Conservation (phyloP, 1,139 yeast genomes). For the Meyerozyma carpophila region DNA sequence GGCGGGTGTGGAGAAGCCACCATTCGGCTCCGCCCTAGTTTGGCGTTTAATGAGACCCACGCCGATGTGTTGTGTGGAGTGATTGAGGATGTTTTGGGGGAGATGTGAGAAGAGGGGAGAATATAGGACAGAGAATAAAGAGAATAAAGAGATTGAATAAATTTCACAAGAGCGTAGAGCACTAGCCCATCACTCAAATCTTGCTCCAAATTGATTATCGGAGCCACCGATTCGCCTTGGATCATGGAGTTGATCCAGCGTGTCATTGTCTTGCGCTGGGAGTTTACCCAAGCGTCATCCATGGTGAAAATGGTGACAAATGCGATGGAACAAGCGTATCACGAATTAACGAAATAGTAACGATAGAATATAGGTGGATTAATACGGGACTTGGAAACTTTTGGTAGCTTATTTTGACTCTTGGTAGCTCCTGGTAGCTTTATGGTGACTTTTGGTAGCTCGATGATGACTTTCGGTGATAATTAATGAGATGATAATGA, state of each 20-base stretch:
- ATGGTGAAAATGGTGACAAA: not conserved
- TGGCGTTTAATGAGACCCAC: slow-evolving; percentile 62
- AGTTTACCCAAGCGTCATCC: slow-evolving; percentile 7
- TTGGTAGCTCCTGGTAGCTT: no score
- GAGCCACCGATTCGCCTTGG: slow-evolving; percentile 1
- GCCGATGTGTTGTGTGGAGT: slow-evolving; percentile 54
- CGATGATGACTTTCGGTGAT: no score
- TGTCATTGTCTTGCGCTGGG: slow-evolving; percentile 11
- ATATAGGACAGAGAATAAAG: no score
- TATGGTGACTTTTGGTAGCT: no score
- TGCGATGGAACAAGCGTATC: not conserved
- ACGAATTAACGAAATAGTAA: not conserved
- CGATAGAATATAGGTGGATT: not conserved
- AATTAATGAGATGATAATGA: no score
- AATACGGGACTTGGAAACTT: no score
- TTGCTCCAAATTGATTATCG: slow-evolving; percentile 6
- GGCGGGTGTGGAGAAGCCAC: slow-evolving; percentile 70
- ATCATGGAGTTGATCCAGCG: slow-evolving; percentile 8
- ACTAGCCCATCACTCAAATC: slow-evolving; percentile 10
- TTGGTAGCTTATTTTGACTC: no score
- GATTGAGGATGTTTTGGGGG: slow-evolving; percentile 27
- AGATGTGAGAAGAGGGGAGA: not conserved
- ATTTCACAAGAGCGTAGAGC: slow-evolving; percentile 3
- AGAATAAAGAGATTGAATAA: no score
- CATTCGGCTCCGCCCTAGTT: slow-evolving; percentile 66